Evolutionary conservation across 2,329 filamentous ascomycete species (phyloP), one percentile per base, ranked within the genome.

Genomic region (Talaromyces amestolkiae): DNA sequence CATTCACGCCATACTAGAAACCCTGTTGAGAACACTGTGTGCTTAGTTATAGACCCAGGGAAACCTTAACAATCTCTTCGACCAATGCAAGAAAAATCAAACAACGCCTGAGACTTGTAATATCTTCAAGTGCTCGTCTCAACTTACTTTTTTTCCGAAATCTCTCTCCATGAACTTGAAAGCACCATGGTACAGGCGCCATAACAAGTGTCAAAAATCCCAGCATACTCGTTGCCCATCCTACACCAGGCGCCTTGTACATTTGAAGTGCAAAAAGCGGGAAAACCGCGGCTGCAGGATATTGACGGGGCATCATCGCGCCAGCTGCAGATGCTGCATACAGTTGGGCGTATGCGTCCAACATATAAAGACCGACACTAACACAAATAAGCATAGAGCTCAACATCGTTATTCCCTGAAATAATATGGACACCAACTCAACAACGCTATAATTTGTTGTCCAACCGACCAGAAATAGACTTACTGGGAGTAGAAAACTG

Each of bases 191-290:
- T 53, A 81, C 75, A 1, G 78, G 78, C 53, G 80, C 75, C 63
- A 84, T 66, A 31, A 74, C 70, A 22, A 80, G 71, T 1, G 79
- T 76, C 67, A 83, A 74, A 19, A 83, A 82, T 0, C 83, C 89
- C 10, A 89, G 84, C 7, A 91, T 83, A 68, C 81, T 86, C 9
- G 83, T 82, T 0, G 85, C 89, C 35, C 87, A 89, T 0, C 82
- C 84, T 19, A 88, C 82, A 0, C 88, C 88, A 10, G 91, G 75
- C 24, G 84, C 85, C 53, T 85, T 80, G 71, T 87, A 89, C 78
- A 91, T 71, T 37, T 71, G 68, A 2, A 72, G 62, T 2, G 74
- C 74, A 54, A 78, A 78, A 3, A 78, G 68, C 3, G 76, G 76
- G 58, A 77, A 78, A 4, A 72, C 73, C 3, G 73, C 75, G 0